phyloP scores from a whole-genome alignment of 306 rosid genomes.

The Acacia acuminata region DNA sequence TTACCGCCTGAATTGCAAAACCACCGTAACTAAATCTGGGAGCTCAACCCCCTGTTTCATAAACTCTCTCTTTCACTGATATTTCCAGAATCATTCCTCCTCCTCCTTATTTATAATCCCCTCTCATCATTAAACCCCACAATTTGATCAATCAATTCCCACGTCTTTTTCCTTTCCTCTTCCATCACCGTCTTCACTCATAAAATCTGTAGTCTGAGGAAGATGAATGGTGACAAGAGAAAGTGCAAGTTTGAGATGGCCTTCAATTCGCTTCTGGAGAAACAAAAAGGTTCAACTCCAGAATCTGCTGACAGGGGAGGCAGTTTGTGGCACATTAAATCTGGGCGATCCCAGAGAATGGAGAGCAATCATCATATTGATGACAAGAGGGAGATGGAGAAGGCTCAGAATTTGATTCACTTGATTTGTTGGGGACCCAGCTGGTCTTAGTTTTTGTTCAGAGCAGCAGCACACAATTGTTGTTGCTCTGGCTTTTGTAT shows the following conservation, averaged over 20 bases:
- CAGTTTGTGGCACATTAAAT: not conserved
- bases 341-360: not conserved
- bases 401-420: conserved; percentile 29
- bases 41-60: conserved; percentile 38
- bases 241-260: conserved; percentile 42
- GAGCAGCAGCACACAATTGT: not conserved
- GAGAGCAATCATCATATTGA: not conserved
- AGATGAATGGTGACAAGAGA: conserved; percentile 26
- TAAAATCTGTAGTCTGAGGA: not conserved
- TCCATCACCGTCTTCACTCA: not conserved
- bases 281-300: conserved; percentile 16
- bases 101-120: not conserved
- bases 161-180: not conserved
- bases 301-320: conserved; percentile 2
- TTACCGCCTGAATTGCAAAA: conserved; percentile 24
- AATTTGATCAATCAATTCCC: not conserved
- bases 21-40: conserved; percentile 47
- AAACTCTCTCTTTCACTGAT: conserved; percentile 2
- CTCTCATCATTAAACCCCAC: not conserved
- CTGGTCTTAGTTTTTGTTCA: not conserved
- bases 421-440: conserved; percentile 43
- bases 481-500: not conserved
- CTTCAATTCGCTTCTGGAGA: conserved; percentile 28
- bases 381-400: conserved; percentile 30
- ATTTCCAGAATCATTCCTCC: not conserved